phyloP scores from a whole-genome alignment of 106 monocot species.

The Alisma plantagoaquatica region DNA sequence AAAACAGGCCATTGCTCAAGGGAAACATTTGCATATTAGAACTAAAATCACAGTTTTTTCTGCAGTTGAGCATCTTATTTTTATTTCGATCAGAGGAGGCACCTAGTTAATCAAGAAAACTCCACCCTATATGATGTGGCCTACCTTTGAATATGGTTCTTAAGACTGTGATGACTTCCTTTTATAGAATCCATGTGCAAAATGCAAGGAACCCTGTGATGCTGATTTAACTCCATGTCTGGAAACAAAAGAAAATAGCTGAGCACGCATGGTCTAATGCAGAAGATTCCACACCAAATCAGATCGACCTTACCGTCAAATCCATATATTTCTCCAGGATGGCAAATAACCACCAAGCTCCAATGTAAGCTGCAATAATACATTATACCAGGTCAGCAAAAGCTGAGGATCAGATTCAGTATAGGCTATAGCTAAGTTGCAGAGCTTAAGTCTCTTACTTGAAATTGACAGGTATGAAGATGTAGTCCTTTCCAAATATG shows the following conservation, averaged over 20 bases:
- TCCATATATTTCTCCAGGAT: slow-evolving; percentile 61
- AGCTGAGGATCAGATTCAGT: no score
- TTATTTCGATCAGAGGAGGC: no score
- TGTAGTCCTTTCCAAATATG: slow-evolving; percentile 75
- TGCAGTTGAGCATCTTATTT: no score
- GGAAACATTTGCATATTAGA: no score
- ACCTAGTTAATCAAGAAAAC: no score
- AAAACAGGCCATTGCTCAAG: no score
- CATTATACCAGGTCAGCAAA: neutral
- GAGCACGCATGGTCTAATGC: no score
- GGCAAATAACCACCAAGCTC: slow-evolving; percentile 84
- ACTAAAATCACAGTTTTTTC: no score
- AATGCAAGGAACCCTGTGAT: slow-evolving; percentile 54
- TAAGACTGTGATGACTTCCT: slow-evolving; percentile 70
- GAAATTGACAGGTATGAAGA: no score
- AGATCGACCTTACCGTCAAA: slow-evolving; percentile 46
- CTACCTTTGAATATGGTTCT: slow-evolving; percentile 74
- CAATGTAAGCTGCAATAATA: slow-evolving; percentile 81
- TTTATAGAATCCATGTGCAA: slow-evolving; percentile 91
- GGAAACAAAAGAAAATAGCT: slow-evolving; percentile 13
- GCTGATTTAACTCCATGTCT: slow-evolving; percentile 32
- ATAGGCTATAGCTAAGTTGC: no score
- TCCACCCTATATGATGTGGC: no score
- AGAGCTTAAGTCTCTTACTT: slow-evolving; percentile 41
- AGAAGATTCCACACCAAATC: no score